Evolutionary conservation across 805 yeast genomes (phyloP).

Genomic region (Lipomyces kockii): DNA sequence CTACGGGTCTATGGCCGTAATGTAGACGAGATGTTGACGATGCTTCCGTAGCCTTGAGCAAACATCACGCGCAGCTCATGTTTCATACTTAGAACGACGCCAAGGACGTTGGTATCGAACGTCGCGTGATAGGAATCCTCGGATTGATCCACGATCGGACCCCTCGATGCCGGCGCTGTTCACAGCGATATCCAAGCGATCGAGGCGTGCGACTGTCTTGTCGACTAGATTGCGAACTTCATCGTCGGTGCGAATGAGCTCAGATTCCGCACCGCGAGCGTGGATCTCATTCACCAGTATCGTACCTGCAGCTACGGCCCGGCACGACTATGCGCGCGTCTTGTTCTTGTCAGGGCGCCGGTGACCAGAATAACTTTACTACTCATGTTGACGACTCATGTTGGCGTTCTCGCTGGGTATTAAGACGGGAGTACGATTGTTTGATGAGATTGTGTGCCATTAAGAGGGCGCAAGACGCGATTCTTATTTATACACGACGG

Average conservation of each 20-base stretch:
- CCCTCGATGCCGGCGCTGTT: conserved; percentile 4
- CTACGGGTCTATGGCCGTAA: conserved; percentile 11
- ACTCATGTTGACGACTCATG: neutral
- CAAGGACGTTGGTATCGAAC: conserved; percentile 1
- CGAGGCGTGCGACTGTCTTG: conserved; percentile 3
- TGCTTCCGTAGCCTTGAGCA: conserved; percentile 6
- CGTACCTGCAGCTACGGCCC: neutral
- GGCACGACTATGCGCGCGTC: neutral
- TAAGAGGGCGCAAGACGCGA: too few species aligned
- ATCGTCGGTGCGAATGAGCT: conserved; percentile 1
- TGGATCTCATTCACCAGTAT: neutral
- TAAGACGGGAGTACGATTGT: too few species aligned
- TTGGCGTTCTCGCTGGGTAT: too few species aligned
- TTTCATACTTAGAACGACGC: neutral
- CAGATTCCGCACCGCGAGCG: neutral
- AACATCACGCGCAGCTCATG: neutral
- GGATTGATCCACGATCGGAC: neutral
- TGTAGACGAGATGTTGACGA: conserved; percentile 16
- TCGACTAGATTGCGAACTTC: neutral
- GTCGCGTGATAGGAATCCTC: neutral
- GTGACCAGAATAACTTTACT: neutral
- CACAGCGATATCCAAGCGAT: neutral
- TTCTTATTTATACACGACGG: too few species aligned
- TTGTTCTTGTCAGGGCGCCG: neutral
- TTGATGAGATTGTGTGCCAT: too few species aligned